Conservation (phyloP, 768 basidiomycete species). For the Nidularia pulvinata region DNA sequence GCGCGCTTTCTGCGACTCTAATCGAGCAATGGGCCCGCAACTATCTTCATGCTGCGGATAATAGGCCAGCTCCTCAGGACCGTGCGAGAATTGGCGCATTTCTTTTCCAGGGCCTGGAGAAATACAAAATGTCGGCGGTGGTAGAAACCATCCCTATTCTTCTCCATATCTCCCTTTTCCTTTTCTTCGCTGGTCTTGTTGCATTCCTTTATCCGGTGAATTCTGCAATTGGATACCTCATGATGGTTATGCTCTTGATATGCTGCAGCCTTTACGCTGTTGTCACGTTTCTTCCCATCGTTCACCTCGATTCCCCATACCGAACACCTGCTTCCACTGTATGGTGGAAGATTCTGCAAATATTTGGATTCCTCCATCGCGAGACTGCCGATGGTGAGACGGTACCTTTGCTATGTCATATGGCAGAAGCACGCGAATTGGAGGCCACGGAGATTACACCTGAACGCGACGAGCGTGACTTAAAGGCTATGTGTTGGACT, state of each 20-base stretch:
- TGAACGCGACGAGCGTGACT: slow-evolving; percentile 33
- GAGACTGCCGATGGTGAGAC: slow-evolving; percentile 14
- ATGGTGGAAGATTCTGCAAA: slow-evolving; percentile 23
- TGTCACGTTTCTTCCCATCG: slow-evolving; percentile 27
- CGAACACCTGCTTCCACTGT: slow-evolving; percentile 29
- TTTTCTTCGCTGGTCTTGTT: slow-evolving; percentile 50
- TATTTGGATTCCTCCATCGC: slow-evolving; percentile 18
- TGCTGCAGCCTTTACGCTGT: slow-evolving; percentile 25
- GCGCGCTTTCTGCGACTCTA: slow-evolving; percentile 41
- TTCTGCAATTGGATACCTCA: slow-evolving; percentile 23
- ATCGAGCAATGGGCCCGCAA: slow-evolving; percentile 49
- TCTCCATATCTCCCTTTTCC: slow-evolving; percentile 45
- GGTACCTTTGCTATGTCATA: slow-evolving; percentile 10
- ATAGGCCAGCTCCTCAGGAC: slow-evolving; percentile 28
- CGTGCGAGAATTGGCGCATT: slow-evolving; percentile 40
- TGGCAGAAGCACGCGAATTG: slow-evolving; percentile 27
- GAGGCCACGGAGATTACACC: slow-evolving; percentile 29
- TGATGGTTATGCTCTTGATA: slow-evolving; percentile 21
- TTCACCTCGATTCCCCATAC: slow-evolving; percentile 30
- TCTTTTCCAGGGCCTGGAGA: slow-evolving; percentile 32
- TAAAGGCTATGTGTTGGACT: slow-evolving; percentile 37
- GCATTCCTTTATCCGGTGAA: slow-evolving; percentile 39
- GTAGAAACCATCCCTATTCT: slow-evolving; percentile 42
- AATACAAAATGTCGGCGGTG: slow-evolving; percentile 33
- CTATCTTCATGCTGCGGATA: slow-evolving; percentile 31